A percentile compares a stretch with the other conserved stretches of the same genome.
Conservation (phyloP, 176 grass and related monocot genomes). For the Dendrocalamus sinicus region DNA sequence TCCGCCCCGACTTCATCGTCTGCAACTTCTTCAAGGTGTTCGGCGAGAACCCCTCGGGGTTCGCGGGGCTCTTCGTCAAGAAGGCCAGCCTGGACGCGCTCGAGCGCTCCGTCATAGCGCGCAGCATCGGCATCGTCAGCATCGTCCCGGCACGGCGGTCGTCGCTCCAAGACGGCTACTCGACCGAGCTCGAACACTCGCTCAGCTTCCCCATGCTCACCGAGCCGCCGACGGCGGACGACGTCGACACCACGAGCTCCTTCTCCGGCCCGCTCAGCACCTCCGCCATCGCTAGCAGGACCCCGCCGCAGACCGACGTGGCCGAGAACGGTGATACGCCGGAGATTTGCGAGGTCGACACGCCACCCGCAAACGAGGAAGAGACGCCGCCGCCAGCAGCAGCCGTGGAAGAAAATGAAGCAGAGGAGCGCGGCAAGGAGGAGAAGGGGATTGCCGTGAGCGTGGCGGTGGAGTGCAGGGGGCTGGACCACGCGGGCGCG, state of each 20-base stretch:
- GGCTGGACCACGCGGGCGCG: constrained; percentile 79
- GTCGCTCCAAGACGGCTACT: constrained; percentile 61
- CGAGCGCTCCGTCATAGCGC: constrained; percentile 72
- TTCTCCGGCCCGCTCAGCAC: constrained; percentile 71
- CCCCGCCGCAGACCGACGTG: constrained; percentile 2
- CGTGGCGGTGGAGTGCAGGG: constrained; percentile 75
- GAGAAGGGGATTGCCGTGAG: constrained; percentile 22
- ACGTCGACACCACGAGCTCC: constrained; percentile 65
- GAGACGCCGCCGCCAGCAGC: background rate
- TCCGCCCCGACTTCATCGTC: constrained; percentile 92
- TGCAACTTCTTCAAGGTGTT: constrained; percentile 97
- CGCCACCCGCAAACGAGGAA: background rate
- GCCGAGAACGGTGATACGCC: constrained; percentile 2
- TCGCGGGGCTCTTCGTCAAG: constrained; percentile 83
- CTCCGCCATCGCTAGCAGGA: constrained; percentile 1
- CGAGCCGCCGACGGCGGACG: constrained; percentile 32
- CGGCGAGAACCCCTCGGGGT: constrained; percentile 85
- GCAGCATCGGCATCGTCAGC: constrained; percentile 84
- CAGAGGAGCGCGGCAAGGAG: constrained; percentile 25
- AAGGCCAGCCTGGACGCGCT: constrained; percentile 61
- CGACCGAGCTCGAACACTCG: constrained; percentile 68
- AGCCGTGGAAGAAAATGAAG: background rate
- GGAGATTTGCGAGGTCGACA: constrained; percentile 49
- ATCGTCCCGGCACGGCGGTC: constrained; percentile 70
- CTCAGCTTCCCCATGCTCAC: constrained; percentile 45